Evolutionary conservation across 1,284 basidiomycete genomes (phyloP).

Genomic region (Ganoderma leucocontextum): DNA sequence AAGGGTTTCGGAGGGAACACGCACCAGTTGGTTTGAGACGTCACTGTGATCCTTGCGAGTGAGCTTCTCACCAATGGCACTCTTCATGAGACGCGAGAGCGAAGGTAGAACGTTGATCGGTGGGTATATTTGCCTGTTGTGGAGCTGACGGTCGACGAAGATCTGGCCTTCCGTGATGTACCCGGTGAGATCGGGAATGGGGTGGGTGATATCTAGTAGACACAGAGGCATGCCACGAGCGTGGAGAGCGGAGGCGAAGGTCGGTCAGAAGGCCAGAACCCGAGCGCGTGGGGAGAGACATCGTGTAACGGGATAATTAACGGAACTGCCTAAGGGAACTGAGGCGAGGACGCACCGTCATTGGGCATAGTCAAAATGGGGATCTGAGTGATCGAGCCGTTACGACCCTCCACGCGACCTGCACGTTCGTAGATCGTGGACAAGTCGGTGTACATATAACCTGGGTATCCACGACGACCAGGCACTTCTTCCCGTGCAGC

Average conservation of each 20-base stretch:
- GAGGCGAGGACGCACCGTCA: constrained; percentile 73
- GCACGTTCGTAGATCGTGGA: constrained; percentile 99
- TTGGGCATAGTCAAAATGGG: constrained; percentile 99
- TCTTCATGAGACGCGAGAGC: constrained; percentile 99
- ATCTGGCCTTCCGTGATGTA: constrained; percentile 99
- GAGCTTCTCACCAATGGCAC: constrained; percentile 96
- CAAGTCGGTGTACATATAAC: constrained; percentile 99
- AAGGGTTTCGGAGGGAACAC: constrained; percentile 36
- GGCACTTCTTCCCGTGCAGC: constrained; percentile 99
- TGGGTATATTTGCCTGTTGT: constrained; percentile 98
- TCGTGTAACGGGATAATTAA: constrained; percentile 24
- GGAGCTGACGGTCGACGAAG: constrained; percentile 94
- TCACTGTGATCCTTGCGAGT: constrained; percentile 99
- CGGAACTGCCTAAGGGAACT: constrained; percentile 1
- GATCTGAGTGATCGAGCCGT: constrained; percentile 99
- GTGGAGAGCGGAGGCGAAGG: constrained; percentile 20
- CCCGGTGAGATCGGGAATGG: constrained; percentile 99
- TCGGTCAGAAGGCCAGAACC: constrained; percentile 11
- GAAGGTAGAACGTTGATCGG: constrained; percentile 99
- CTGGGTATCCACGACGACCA: constrained; percentile 99
- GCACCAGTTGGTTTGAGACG: constrained; percentile 95
- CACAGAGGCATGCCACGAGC: constrained; percentile 21
- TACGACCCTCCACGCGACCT: constrained; percentile 96
- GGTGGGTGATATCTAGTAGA: constrained; percentile 94
- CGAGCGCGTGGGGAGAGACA: neutral